Evolutionary conservation across 768 basidiomycete species (phyloP), one percentile per base, ranked within the genome.

Genomic region (Mycena belliarum): DNA sequence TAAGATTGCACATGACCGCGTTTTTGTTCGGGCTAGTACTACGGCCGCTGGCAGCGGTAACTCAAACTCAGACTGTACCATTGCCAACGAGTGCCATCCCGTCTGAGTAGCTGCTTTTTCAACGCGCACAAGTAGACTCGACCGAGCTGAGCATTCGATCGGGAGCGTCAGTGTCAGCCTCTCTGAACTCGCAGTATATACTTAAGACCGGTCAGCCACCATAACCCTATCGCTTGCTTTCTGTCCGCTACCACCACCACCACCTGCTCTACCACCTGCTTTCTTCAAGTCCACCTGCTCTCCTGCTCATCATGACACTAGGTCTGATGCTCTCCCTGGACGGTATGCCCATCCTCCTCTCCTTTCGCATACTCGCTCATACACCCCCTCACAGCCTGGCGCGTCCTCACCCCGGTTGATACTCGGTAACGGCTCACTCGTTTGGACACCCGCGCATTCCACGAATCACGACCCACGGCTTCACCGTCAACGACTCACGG

Each of bases 241-340:
- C 47, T 49, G 35, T 49, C 47, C 47, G 23, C 47, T 24, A 37
- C 47, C 47, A 49, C 47, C 47, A 49, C 44, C 18, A n/a, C n/a
- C n/a, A n/a, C n/a, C n/a, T n/a, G n/a, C n/a, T n/a, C n/a, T n/a
- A n/a, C n/a, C n/a, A 26, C 32, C 45, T 33, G 46, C 46, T 32
- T 33, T 47, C 46, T 3, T 48, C 47, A 2, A 46, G 25, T 42
- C 24, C 9, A 14, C 16, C 47, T 49, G 21, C 47, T 49, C 4
- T 45, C 37, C 2, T 26, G 9, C 43, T 26, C 18, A 14, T 24
- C 7, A 43, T 43, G 41, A 35, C 35, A 14, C 4, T 16, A 8
- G 43, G 25, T 26, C 24, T 44, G 15, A 7, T 25, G 3, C n/a
- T 38, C 4, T 38, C 18, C 10, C 6, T 38, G 37, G 37, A 38